phyloP scores from a whole-genome alignment of 306 rosid species.

The Vicia villosa region DNA sequence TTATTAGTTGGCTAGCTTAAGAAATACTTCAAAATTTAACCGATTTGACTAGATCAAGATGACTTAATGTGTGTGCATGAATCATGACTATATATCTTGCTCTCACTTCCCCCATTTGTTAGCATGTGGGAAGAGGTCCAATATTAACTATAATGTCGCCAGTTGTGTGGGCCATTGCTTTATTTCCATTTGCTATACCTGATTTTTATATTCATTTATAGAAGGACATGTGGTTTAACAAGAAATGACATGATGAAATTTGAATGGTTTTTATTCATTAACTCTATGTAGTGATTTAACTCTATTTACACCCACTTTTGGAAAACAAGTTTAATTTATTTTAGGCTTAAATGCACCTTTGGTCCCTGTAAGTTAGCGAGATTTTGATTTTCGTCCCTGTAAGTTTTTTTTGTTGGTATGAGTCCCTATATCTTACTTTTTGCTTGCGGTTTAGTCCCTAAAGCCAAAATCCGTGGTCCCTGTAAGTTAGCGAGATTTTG shows the following conservation, averaged over 20 bases:
- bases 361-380: too few species aligned
- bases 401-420: too few species aligned
- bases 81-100: not conserved
- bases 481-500: too few species aligned
- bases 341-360: too few species aligned
- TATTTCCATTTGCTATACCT: not conserved
- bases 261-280: not conserved
- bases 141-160: not conserved
- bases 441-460: too few species aligned
- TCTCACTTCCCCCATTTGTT: not conserved
- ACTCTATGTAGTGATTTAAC: too few species aligned
- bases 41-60: not conserved
- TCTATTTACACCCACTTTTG: too few species aligned
- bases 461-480: too few species aligned
- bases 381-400: too few species aligned
- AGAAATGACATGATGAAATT: not conserved
- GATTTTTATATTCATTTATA: not conserved
- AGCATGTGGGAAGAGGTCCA: not conserved
- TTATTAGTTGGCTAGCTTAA: not conserved
- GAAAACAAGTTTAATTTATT: too few species aligned
- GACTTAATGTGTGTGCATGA: slow-evolving; percentile 4
- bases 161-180: not conserved
- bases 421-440: too few species aligned
- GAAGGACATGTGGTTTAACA: not conserved
- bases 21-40: not conserved